Percentiles rank a stretch among this genome's conserved stretches.
Evolutionary conservation across 257 asterid genomes (phyloP).

Genomic region (Salvia miltiorrhiza): DNA sequence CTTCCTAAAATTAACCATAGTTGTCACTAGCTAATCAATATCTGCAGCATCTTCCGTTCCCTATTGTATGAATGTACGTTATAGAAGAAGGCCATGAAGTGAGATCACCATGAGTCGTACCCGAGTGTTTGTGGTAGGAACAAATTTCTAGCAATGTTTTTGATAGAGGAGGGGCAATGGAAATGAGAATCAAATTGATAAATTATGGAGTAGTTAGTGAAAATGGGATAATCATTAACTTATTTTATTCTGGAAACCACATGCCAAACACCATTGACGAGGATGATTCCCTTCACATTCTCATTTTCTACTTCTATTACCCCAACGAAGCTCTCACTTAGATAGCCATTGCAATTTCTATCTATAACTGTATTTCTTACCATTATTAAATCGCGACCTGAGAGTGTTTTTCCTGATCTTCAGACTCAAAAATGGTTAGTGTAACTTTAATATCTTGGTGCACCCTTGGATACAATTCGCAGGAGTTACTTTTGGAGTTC

Average conservation of each 20-base stretch:
- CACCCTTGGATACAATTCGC: background rate
- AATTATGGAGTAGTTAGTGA: background rate
- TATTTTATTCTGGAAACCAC: background rate
- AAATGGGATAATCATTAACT: background rate
- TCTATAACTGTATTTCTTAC: background rate
- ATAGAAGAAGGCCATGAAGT: background rate
- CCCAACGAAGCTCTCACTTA: background rate
- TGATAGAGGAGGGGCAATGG: background rate
- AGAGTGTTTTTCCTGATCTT: background rate
- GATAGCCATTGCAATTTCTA: background rate
- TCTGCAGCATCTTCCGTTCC: background rate
- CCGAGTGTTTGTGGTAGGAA: background rate
- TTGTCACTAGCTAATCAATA: background rate
- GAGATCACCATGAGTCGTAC: background rate
- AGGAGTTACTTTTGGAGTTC: background rate
- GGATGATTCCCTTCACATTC: background rate
- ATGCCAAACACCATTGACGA: background rate
- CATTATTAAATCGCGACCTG: background rate
- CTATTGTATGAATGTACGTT: background rate
- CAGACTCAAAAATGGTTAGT: background rate
- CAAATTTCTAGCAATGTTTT: background rate
- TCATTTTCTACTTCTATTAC: background rate
- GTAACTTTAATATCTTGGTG: background rate
- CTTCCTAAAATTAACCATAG: background rate
- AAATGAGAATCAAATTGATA: background rate